Evolutionary conservation across 805 yeast genomes (phyloP).

Genomic region (Pichia sporocuriosa): DNA sequence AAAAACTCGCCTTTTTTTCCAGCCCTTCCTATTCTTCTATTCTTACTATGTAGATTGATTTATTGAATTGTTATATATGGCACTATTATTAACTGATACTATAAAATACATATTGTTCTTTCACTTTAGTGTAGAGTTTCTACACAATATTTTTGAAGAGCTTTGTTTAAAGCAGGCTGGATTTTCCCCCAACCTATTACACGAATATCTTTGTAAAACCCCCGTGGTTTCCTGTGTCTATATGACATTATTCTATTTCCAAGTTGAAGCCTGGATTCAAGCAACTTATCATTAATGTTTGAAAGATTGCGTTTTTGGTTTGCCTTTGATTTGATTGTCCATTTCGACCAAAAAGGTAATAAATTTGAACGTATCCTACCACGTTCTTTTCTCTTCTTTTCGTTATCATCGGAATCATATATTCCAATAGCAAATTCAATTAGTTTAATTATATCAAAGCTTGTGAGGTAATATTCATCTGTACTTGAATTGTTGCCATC

Average conservation of each 20-base stretch:
- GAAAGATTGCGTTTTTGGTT: too few relatives aligned
- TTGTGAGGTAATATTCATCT: conserved; percentile 47
- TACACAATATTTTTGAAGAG: conserved; percentile 53
- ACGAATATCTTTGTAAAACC: conserved; percentile 62
- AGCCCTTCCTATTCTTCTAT: too few relatives aligned
- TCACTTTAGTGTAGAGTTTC: too few relatives aligned
- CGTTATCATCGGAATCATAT: conserved; percentile 34
- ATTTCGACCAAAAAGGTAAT: conserved; percentile 59
- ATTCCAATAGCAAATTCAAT: conserved; percentile 56
- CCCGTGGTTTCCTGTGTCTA: conserved; percentile 56
- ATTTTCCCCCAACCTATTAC: conserved; percentile 55
- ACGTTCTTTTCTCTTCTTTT: conserved; percentile 52
- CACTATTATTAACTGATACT: too few relatives aligned
- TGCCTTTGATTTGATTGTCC: conserved; percentile 15
- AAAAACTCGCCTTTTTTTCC: too few relatives aligned
- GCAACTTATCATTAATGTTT: conserved; percentile 6
- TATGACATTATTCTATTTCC: conserved; percentile 63
- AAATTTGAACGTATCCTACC: conserved; percentile 62
- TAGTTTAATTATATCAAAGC: conserved; percentile 60
- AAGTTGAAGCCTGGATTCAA: conserved; percentile 12
- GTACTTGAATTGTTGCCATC: conserved; percentile 31
- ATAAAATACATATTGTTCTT: too few relatives aligned
- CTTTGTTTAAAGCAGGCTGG: conserved; percentile 54
- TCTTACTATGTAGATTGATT: too few relatives aligned
- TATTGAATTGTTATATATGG: too few relatives aligned